These are phyloP conservation scores for Litsea cubeba DNA, from an alignment of 164 flowering plant species.

Conservation along the genomic window DNA sequence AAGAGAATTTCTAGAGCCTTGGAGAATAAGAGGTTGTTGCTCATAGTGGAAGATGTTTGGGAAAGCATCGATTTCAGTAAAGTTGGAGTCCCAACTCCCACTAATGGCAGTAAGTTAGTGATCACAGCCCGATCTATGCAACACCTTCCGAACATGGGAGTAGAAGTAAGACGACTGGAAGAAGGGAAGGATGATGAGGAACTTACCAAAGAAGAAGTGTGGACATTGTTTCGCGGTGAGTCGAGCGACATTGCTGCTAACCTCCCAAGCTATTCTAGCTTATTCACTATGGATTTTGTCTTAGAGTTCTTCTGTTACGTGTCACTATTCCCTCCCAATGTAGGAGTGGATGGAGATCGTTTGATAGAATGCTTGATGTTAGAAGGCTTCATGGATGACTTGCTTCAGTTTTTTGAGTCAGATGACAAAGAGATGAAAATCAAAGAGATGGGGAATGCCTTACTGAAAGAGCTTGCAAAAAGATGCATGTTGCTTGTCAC, in stretches of 20 bases:
- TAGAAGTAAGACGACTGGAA: background rate
- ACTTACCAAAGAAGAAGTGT: background rate
- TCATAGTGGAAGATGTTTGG: slow-evolving; percentile 1
- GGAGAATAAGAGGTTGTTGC: background rate
- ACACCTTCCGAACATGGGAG: background rate
- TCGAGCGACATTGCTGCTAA: background rate
- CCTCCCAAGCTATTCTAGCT: background rate
- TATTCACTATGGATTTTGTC: background rate
- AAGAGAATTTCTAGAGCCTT: too few relatives aligned
- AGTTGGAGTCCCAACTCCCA: background rate
- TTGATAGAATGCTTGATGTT: background rate
- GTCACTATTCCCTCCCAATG: background rate
- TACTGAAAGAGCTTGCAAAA: background rate
- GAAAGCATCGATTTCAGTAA: background rate
- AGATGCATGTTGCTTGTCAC: background rate
- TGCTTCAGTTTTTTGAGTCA: background rate
- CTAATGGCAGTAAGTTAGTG: background rate
- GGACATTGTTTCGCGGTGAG: background rate
- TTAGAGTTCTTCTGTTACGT: background rate
- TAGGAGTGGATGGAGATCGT: background rate
- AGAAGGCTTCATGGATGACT: background rate
- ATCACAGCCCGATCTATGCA: background rate
- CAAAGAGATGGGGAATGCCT: background rate
- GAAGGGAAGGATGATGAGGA: background rate
- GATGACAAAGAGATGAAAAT: too few relatives aligned